phyloP scores from a whole-genome alignment of 2,329 filamentous ascomycete genomes.

The Fonsecaea erecta region DNA sequence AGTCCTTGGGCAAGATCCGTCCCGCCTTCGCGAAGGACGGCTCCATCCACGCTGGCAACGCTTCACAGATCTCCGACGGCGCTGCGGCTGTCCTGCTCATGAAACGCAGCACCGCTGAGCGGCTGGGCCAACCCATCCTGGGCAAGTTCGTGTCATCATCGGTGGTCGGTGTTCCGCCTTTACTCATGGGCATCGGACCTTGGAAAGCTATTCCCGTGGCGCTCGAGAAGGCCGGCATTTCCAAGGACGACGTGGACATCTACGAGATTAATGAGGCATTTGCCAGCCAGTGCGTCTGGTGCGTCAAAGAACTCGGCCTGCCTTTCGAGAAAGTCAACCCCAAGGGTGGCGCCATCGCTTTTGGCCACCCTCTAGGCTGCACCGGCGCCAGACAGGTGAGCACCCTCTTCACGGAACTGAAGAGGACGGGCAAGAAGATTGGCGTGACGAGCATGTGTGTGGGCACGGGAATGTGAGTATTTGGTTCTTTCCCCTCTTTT shows the following conservation, averaged over 20 bases:
- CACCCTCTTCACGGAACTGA: conserved; percentile 87
- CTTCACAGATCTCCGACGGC: conserved; percentile 92
- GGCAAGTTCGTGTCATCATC: conserved; percentile 90
- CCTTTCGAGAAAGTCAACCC: conserved; percentile 90
- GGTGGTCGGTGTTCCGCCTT: conserved; percentile 84
- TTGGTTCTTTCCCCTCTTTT: neutral
- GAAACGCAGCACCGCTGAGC: conserved; percentile 88
- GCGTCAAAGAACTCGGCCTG: conserved; percentile 82
- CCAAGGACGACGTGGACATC: conserved; percentile 90
- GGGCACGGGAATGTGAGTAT: conserved; percentile 78
- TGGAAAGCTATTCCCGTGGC: conserved; percentile 95
- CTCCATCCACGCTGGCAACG: conserved; percentile 94
- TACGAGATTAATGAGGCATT: conserved; percentile 99
- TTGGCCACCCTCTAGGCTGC: conserved; percentile 88
- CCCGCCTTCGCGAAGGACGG: conserved; percentile 91
- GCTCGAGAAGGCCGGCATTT: conserved; percentile 82
- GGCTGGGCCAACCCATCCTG: conserved; percentile 82
- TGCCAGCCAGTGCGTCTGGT: conserved; percentile 92
- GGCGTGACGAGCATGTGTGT: conserved; percentile 96
- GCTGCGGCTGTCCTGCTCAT: conserved; percentile 94
- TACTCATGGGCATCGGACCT: conserved; percentile 94
- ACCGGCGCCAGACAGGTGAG: conserved; percentile 93
- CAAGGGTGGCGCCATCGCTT: conserved; percentile 94
- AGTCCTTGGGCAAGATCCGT: conserved; percentile 88
- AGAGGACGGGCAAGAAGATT: conserved; percentile 79